Percentiles rank a stretch among this genome's conserved stretches.
Evolutionary conservation across 2,329 filamentous ascomycete species (phyloP).

Genomic region (Hyphodiscus sp.): DNA sequence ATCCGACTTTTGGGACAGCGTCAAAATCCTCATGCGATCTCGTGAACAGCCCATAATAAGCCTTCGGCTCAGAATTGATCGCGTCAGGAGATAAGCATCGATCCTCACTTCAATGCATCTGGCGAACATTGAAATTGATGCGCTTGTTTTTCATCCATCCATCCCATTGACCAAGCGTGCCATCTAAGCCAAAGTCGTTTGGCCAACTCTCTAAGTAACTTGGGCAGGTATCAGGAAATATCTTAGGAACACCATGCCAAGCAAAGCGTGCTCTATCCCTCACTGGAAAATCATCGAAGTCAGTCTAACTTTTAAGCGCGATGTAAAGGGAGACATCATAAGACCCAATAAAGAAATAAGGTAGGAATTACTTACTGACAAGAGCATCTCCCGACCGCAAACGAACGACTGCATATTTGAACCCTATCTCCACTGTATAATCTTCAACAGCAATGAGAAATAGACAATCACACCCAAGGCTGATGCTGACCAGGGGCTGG

Average conservation of each 20-base stretch:
- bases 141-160: conserved; percentile 83
- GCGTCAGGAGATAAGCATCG: no score
- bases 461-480: conserved; percentile 81
- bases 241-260: conserved; percentile 92
- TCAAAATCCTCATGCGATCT: no score
- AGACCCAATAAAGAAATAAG: no score
- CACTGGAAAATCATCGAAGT: conserved; percentile 39
- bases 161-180: neutral
- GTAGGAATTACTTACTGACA: conserved; percentile 45
- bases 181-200: conserved; percentile 17
- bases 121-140: conserved; percentile 86
- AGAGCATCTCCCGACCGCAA: conserved; percentile 82
- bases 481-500: conserved; percentile 74
- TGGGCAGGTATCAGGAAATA: conserved; percentile 74
- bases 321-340: neutral
- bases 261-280: conserved; percentile 72
- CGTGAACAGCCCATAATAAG: no score
- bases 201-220: conserved; percentile 71
- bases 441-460: conserved; percentile 68
- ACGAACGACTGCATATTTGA: conserved; percentile 51
- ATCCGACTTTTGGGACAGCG: no score
- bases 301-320: neutral
- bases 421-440: neutral
- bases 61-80: no score
- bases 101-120: conserved; percentile 51